A percentile compares a stretch with the other conserved stretches of the same genome.
Evolutionary conservation across 768 basidiomycete genomes (phyloP).

Genomic region (Auricularia sp.): DNA sequence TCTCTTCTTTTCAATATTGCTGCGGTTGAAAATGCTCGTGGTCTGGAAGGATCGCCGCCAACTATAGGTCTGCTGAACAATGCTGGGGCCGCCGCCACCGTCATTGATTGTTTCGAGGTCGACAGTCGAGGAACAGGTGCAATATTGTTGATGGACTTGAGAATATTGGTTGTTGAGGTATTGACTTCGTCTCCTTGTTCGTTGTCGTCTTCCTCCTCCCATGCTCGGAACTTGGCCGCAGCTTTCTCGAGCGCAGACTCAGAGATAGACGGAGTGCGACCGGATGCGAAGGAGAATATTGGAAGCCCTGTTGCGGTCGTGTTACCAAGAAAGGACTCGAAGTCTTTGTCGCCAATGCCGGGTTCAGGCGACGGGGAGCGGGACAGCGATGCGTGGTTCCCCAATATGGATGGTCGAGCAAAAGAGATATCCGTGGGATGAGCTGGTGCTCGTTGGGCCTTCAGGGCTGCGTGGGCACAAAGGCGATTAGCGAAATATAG

Average conservation of each 20-base stretch:
- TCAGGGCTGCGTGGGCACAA: too few species aligned
- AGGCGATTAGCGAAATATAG: too few species aligned
- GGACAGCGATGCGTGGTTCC: background rate
- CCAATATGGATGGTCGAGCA: background rate
- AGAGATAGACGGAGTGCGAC: slow-evolving; percentile 34
- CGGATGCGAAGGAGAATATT: slow-evolving; percentile 19
- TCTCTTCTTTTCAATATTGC: too few species aligned
- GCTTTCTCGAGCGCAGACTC: slow-evolving; percentile 45
- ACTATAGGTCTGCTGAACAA: too few species aligned
- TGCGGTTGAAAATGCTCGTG: too few species aligned
- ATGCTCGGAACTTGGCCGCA: slow-evolving; percentile 35
- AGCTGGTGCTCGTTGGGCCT: too few species aligned
- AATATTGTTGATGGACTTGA: background rate
- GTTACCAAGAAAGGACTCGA: slow-evolving; percentile 7
- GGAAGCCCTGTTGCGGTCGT: background rate
- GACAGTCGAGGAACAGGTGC: too few species aligned
- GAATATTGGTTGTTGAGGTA: background rate
- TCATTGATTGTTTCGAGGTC: too few species aligned
- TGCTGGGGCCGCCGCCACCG: too few species aligned
- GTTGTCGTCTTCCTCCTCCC: slow-evolving; percentile 6
- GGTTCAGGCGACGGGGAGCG: slow-evolving; percentile 4
- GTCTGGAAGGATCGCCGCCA: too few species aligned
- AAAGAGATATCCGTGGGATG: background rate
- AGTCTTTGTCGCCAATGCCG: background rate
- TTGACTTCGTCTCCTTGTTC: slow-evolving; percentile 3